Base-by-base conservation (phyloP, 2,329 filamentous ascomycete species). In the Xylariaceae sp. region DNA sequence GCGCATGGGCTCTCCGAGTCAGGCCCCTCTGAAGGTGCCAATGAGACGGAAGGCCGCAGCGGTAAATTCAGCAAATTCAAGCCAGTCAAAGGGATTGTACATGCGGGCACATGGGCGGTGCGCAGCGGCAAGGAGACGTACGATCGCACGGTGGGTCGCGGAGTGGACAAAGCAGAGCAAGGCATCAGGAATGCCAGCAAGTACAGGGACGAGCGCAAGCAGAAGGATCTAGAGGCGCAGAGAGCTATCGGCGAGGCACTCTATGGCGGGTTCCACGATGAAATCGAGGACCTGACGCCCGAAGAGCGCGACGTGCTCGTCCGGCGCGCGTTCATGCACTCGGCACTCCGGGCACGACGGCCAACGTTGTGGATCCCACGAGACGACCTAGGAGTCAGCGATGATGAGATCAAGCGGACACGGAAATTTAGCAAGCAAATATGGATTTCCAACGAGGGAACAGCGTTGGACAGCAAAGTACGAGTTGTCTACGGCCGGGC, bases 391-490 rank as follows among this genome's bases (percentile, higher is more conserved):
- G 94, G 94, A 5, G 81, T 99, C 49, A 90, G 88, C 57, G 90
- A 95, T 60, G 92, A 97, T 59, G 94, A 99, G 72, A 86, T 97
- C 40, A 77, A 78, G 62, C 78, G 88, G 33, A 96, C 90, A 6
- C 79, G 85, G 56, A 76, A 78, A 42, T 87, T 90, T 66, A 92
- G 86, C 64, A 82, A 88, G 51, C 77, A 83, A 54, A 87, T 97
- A 45, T 96, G 90, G 88, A 90, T 97, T 65, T 95, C 89, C 61
- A 96, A 96, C 67, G 87, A 95, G 66, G 90, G 90, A 51, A 90
- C 92, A 17, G 88, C 89, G 10, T 74, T 97, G 59, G 90, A 96
- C 71, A 87, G 83, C 48, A 90, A 90, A 67, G 82, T 83, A 30
- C 82, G 87, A 15, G 90, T 95, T 5, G 82, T 95, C 35, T 96